Conservation (phyloP, 305 asterid species). For the Solanum chacoense region DNA sequence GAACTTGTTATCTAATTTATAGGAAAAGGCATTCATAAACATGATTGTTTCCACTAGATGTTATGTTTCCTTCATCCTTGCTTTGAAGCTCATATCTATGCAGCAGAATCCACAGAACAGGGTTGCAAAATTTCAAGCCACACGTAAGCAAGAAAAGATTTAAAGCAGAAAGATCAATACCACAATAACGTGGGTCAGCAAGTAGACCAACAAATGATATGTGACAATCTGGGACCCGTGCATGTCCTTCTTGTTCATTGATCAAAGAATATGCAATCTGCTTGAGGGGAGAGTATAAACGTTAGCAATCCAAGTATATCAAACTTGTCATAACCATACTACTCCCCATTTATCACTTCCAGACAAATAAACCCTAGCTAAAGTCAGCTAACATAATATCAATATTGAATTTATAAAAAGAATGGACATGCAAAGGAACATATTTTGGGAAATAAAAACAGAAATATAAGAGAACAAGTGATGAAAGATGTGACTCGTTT, state of each 20-base stretch:
- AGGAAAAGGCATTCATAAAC: not conserved
- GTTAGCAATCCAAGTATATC: not conserved
- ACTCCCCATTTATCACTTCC: not conserved
- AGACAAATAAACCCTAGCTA: not conserved
- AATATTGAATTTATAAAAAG: not conserved
- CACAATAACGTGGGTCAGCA: slow-evolving; percentile 87
- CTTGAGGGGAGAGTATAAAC: slow-evolving; percentile 11
- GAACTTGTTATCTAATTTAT: not conserved
- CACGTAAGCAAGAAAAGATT: not conserved
- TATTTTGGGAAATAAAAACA: not conserved
- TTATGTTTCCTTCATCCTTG: not conserved
- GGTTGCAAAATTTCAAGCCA: not conserved
- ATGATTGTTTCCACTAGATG: not conserved
- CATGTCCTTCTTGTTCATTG: slow-evolving; percentile 87
- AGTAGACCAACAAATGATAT: slow-evolving; percentile 93
- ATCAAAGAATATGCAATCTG: slow-evolving; percentile 94
- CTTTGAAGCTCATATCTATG: not conserved
- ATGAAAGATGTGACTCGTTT: not conserved
- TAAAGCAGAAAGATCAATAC: slow-evolving; percentile 24
- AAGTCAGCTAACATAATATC: not conserved
- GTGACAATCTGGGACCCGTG: slow-evolving; percentile 57
- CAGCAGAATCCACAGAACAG: not conserved
- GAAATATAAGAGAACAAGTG: not conserved
- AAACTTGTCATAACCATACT: not conserved
- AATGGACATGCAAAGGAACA: not conserved